These are phyloP conservation scores for Lophiostoma macrostomum DNA, from an alignment of 495 filamentous ascomycete species.

Conservation along the genomic window DNA sequence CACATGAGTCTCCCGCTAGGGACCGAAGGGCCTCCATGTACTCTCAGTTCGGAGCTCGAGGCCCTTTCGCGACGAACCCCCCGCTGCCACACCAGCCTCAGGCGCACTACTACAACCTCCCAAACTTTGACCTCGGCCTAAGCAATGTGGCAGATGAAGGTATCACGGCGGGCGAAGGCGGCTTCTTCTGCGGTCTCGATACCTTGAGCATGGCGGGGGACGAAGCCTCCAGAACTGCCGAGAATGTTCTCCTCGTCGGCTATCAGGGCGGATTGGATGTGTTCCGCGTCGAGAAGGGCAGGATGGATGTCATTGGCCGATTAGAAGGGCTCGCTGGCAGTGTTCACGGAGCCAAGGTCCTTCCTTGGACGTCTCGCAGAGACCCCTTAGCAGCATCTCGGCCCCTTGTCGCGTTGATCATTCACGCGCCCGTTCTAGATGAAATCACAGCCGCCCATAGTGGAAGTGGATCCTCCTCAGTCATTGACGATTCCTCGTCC, in stretches of 20 bases:
- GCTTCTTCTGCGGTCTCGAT: constrained; percentile 80
- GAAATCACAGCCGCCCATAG: constrained; percentile 4
- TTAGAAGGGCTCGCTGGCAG: constrained; percentile 73
- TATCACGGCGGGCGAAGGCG: constrained; percentile 57
- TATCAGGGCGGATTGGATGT: constrained; percentile 73
- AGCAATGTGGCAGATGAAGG: constrained; percentile 36
- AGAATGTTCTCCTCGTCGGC: constrained; percentile 71
- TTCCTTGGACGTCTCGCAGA: constrained; percentile 54
- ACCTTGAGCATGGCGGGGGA: constrained; percentile 52
- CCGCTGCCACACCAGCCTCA: constrained; percentile 80
- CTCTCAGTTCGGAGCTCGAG: constrained; percentile 49
- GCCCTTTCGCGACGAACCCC: constrained; percentile 50
- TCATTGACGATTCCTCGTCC: constrained; percentile 24
- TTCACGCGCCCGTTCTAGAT: constrained; percentile 65
- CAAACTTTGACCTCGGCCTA: constrained; percentile 52
- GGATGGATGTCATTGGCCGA: constrained; percentile 60
- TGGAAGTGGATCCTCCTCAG: constrained; percentile 18
- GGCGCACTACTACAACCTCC: constrained; percentile 61
- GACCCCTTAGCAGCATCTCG: constrained; percentile 46
- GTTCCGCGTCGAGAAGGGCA: constrained; percentile 63
- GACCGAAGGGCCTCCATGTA: constrained; percentile 56
- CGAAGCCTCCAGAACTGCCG: constrained; percentile 50
- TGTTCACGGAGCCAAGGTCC: constrained; percentile 76
- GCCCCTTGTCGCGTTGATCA: constrained; percentile 69
- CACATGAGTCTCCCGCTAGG: constrained; percentile 23